phyloP scores from a whole-genome alignment of 202 grass and related monocot species.

The Saccharum hybrid region DNA sequence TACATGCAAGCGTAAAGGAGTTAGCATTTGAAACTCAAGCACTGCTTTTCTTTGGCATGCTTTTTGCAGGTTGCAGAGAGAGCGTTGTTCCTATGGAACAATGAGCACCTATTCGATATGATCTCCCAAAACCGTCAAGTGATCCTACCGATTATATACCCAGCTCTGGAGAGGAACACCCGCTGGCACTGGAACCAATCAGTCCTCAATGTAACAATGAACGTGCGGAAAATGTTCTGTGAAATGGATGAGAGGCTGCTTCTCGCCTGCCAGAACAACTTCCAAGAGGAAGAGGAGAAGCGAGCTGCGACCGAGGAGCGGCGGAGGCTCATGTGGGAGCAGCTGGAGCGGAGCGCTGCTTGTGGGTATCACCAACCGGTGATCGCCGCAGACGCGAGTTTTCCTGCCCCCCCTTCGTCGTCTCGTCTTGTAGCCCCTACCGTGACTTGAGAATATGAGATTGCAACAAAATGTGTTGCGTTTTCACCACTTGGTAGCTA shows the following conservation, averaged over 20 bases:
- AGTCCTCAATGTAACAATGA: slow-evolving; percentile 79
- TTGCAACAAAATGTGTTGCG: slow-evolving; percentile 31
- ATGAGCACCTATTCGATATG: slow-evolving; percentile 79
- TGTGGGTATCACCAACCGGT: slow-evolving; percentile 53
- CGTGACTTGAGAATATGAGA: slow-evolving; percentile 66
- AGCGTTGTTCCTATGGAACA: slow-evolving; percentile 89
- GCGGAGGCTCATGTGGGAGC: slow-evolving; percentile 82
- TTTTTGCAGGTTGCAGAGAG: slow-evolving; percentile 86
- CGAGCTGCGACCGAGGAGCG: slow-evolving; percentile 51
- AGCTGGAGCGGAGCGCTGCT: slow-evolving; percentile 58
- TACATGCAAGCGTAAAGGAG: not conserved
- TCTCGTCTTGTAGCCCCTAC: slow-evolving; percentile 56
- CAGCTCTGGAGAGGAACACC: slow-evolving; percentile 78
- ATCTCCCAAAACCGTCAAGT: slow-evolving; percentile 84
- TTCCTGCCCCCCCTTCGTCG: slow-evolving; percentile 48
- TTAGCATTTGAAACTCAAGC: slow-evolving; percentile 24
- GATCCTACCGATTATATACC: slow-evolving; percentile 72
- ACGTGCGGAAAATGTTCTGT: slow-evolving; percentile 81
- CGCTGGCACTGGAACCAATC: slow-evolving; percentile 84
- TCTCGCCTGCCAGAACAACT: slow-evolving; percentile 70
- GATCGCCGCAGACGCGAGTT: slow-evolving; percentile 21
- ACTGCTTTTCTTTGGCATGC: not conserved
- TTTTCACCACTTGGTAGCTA: slow-evolving; percentile 49
- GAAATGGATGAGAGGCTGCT: slow-evolving; percentile 89
- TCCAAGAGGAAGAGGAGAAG: slow-evolving; percentile 83